phyloP scores from a whole-genome alignment of 495 filamentous ascomycete species.

The Trichoderma gamsii region DNA sequence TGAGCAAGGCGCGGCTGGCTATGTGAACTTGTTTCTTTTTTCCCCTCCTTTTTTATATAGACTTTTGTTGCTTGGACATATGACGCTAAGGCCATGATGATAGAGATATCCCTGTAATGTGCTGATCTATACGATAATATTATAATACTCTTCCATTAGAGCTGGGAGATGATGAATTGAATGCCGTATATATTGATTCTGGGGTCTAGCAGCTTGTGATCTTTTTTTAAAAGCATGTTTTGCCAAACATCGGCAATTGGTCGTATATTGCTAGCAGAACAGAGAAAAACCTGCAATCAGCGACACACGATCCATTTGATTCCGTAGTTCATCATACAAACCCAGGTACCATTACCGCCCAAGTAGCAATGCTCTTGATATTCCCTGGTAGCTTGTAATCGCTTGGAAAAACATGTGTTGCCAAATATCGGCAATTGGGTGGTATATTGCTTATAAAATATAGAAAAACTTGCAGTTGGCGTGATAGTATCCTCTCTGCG shows the following conservation, averaged over 20 bases:
- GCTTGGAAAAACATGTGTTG: not conserved
- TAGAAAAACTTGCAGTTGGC: not conserved
- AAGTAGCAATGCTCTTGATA: no score
- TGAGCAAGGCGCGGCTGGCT: not conserved
- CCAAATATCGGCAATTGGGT: not conserved
- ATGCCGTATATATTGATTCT: not conserved
- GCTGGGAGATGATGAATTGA: constrained; percentile 3
- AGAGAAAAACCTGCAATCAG: not conserved
- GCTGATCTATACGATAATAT: not conserved
- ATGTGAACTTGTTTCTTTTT: not conserved
- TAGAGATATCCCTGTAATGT: constrained; percentile 10
- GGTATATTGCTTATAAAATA: not conserved
- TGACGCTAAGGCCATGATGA: not conserved
- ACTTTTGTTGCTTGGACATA: not conserved
- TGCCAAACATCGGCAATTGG: not conserved
- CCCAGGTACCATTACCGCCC: no score
- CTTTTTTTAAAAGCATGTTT: not conserved
- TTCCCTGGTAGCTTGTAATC: no score
- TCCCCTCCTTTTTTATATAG: not conserved
- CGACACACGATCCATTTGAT: no score
- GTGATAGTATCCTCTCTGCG: not conserved
- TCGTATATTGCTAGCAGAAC: not conserved
- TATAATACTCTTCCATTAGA: not conserved
- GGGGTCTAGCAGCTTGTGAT: not conserved
- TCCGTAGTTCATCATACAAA: no score